Evolutionary conservation across 805 yeast species (phyloP).

Genomic region (Nadsonia fulvescens): DNA sequence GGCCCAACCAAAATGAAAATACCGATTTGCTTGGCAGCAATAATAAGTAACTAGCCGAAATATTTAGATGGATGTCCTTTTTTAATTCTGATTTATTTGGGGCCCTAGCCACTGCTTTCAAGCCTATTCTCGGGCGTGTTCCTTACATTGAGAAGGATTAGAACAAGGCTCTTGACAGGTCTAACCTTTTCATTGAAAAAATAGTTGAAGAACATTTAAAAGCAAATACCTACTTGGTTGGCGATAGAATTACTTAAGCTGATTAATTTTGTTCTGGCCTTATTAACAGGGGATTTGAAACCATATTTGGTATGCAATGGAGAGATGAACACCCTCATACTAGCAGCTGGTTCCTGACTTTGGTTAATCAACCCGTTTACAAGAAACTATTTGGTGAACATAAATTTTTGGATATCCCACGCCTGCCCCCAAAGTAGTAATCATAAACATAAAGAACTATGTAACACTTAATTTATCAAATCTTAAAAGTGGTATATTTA

Average conservation of each 20-base stretch:
- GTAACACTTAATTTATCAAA: no score
- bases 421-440: no score
- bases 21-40: conserved; percentile 44
- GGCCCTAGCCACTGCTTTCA: conserved; percentile 30
- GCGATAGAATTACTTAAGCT: conserved; percentile 48
- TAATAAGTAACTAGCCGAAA: conserved; percentile 41
- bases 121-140: conserved; percentile 39
- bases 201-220: conserved; percentile 37
- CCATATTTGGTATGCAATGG: conserved; percentile 48
- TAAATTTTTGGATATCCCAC: conserved; percentile 2
- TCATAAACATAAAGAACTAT: no score
- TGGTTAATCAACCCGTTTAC: conserved; percentile 27
- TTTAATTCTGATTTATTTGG: conserved; percentile 49
- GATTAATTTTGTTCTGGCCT: conserved; percentile 39
- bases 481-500: no score
- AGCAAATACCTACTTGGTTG: conserved; percentile 49
- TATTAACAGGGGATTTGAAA: conserved; percentile 35
- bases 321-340: conserved; percentile 41
- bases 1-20: neutral
- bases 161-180: conserved; percentile 22
- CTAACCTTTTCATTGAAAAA: conserved; percentile 22
- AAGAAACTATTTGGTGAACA: conserved; percentile 28
- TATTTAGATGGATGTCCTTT: conserved; percentile 65
- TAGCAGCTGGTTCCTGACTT: conserved; percentile 56
- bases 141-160: conserved; percentile 65